Evolutionary conservation across 2,329 filamentous ascomycete genomes (phyloP), one percentile per base, ranked within the genome.

Genomic region (Aureobasidium vineae): DNA sequence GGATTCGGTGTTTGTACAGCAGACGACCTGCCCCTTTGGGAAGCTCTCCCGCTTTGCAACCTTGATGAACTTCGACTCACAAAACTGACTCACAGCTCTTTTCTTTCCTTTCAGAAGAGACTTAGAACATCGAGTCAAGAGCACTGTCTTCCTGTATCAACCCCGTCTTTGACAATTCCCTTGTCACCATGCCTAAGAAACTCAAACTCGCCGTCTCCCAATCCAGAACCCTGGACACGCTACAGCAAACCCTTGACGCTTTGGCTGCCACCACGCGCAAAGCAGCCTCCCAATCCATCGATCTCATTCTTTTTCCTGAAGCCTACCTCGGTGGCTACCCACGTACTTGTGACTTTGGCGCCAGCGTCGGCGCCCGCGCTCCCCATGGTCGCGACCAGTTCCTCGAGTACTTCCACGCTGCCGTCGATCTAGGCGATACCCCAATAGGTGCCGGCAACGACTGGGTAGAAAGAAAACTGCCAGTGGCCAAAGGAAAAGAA

Each of bases 301-400:
- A 95, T 75, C 83, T 97, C 59, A 83, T 97, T 33, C 86, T 97
- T 63, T 93, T 97, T 68, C 94, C 94, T 0, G 93, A 98, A 80
- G 93, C 93, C 26, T 97, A 92, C 75, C 84, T 97, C 1, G 94
- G 94, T 54, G 94, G 93, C 1, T 97, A 97, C 75, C 94, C 94
- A 21, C 89, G 93, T 13, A 92, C 89, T 21, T 88, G 88, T 69
- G 81, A 82, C 60, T 97, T 97, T 73, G 92, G 92, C 5, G 87
- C 87, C 54, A 83, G 85, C 1, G 83, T 97, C 6, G 93, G 93
- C 4, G 82, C 83, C 19, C 87, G 93, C 43, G 83, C 84, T 0
- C 80, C 84, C 2, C 80, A 83, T 57, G 93, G 92, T 5, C 85
- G 92, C 21, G 91, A 96, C 31, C 91, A 96, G 73, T 97, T 89